Evolutionary conservation across 345 rosid species (phyloP), one percentile per base, ranked within the genome.

Genomic region (Pistacia vera): DNA sequence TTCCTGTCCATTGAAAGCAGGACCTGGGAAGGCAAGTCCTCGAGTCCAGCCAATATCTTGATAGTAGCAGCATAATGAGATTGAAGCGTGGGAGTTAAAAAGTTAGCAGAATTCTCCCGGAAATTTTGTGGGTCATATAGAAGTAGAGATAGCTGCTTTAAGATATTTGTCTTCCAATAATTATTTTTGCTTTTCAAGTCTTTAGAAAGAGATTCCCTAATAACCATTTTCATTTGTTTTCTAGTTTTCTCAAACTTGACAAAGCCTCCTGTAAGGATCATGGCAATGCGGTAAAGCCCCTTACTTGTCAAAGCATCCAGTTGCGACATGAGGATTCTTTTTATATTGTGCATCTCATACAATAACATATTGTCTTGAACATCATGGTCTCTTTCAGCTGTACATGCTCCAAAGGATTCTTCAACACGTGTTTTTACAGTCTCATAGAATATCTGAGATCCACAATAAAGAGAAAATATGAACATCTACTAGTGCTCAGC

Each of bases 1-100:
- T 88, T 91, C 87, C 91, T 88, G 62, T 64, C 80, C 96, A 93
- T 95, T 30, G 97, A 91, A 81, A 70, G 57, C 75, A 95, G 70
- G 55, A 91, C 78, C 51, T 81, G 81, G 20, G 78, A 55, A 57
- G 96, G 85, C 75, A 92, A 86, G 30, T 80, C 83, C 73, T 85
- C 86, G 46, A 95, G 89, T 79, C 82, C 81, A 54, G 80, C 77
- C 75, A 95, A 77, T 60, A 90, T 59, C 71, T 83, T 84, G 58
- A 70, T 28, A 28, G 84, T 89, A 70, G 88, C 84, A 75, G 78
- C 83, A 78, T 70, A 78, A 73, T 71, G 82, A 73, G 87, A 80
- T 68, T 75, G 85, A 68, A 78, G 72, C 56, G 82, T 71, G 18
- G 87, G 79, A 72, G 79, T 68, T 73, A 73, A 61, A 70, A 66